Evolutionary conservation across 2,329 filamentous ascomycete species (phyloP), one percentile per base, ranked within the genome.

Genomic region (Byssothecium circinans): DNA sequence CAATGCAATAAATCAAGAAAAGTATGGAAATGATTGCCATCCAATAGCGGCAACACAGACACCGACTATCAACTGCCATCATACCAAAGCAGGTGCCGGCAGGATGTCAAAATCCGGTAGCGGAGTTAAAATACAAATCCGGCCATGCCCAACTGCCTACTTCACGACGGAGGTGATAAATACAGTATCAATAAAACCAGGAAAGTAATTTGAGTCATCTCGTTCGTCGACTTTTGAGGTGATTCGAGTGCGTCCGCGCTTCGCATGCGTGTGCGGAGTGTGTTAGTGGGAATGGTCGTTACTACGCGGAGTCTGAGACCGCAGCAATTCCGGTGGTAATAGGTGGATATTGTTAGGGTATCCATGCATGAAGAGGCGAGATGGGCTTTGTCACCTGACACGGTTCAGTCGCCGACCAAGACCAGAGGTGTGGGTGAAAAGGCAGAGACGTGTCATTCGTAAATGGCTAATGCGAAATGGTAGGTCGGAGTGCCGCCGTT

Each of bases 321-420:
- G 45, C 35, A n/a, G 43, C 32, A 35, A 42, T 53, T 40, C 47
- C 11, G 44, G 36, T 50, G 40, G 49, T 49, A 54, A 49, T 52
- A 52, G 48, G 41, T 40, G 43, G 45, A 43, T 56, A 62, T 56
- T 53, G 58, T 56, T 65, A 63, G 52, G 58, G 59, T 66, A 65
- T 64, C 58, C 58, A 65, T 68, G 65, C 67, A 68, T 65, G 53
- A 63, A 44, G 41, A 50, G 52, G 53, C 48, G 50, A 45, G 50
- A 35, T 42, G 45, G 43, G 41, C 45, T 40, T 50, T 48, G 51
- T 60, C 60, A 61, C 60, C 57, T 65, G 61, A 65, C 54, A 39
- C 46, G 40, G 36, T 29, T 19, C 38, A 37, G 27, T 40, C 42
- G 33, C 40, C 43, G 41, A 47, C 44, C 43, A 39, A 25, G 44